Conservation (phyloP, 2,329 filamentous ascomycete species). For the Colletotrichum limetticola region DNA sequence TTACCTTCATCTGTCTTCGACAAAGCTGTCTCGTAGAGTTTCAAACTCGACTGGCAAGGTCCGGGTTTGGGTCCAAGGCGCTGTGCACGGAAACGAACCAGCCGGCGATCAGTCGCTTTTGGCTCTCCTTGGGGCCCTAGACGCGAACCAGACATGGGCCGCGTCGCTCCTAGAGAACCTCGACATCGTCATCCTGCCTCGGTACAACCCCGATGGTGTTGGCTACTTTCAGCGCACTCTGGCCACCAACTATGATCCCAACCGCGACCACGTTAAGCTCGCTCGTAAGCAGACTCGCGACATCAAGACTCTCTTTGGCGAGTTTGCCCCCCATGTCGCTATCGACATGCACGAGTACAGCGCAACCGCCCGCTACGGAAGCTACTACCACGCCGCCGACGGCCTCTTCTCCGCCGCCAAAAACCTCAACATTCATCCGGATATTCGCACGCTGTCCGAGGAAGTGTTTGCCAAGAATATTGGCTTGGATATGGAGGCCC, state of each 20-base stretch:
- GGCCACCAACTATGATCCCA: slow-evolving; percentile 45
- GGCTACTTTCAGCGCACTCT: slow-evolving; percentile 46
- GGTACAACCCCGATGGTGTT: slow-evolving; percentile 48
- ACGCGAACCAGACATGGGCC: slow-evolving; percentile 43
- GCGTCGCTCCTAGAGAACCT: slow-evolving; percentile 41
- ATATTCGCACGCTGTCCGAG: slow-evolving; percentile 44
- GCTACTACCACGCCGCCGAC: slow-evolving; percentile 39
- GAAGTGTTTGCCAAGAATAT: slow-evolving; percentile 43
- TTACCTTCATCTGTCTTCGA: slow-evolving; percentile 36
- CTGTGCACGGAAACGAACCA: slow-evolving; percentile 47
- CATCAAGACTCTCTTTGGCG: slow-evolving; percentile 43
- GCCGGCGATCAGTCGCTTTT: slow-evolving; percentile 45
- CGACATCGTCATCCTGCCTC: slow-evolving; percentile 44
- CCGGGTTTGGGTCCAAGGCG: slow-evolving; percentile 44
- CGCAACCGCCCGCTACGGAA: slow-evolving; percentile 33
- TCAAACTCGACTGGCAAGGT: slow-evolving; percentile 39
- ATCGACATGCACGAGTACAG: slow-evolving; percentile 47
- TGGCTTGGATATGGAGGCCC: slow-evolving; percentile 40
- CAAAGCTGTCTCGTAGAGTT: slow-evolving; percentile 11
- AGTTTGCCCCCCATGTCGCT: slow-evolving; percentile 44
- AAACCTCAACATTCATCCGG: slow-evolving; percentile 46
- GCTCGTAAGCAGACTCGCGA: slow-evolving; percentile 44
- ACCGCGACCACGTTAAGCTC: slow-evolving; percentile 46
- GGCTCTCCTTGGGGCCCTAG: slow-evolving; percentile 44
- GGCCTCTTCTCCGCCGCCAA: slow-evolving; percentile 47